Evolutionary conservation across 805 yeast species (phyloP).

Genomic region (Wickerhamiella sorbophila): DNA sequence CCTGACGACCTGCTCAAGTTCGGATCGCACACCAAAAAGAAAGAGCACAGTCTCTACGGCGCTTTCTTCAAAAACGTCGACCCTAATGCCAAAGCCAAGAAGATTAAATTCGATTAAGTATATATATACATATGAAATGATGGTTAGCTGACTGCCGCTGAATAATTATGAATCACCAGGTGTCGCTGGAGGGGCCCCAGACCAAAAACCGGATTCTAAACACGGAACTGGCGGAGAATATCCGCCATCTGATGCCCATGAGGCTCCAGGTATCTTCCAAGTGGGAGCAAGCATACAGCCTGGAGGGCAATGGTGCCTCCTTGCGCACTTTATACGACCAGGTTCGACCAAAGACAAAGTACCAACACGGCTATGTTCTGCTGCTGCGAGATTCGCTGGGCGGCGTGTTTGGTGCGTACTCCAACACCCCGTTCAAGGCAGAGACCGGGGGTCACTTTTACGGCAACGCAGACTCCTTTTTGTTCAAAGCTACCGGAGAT

Average conservation of each 20-base stretch:
- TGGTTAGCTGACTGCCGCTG: no score
- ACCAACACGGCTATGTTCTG: conserved; percentile 50
- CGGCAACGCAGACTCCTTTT: conserved; percentile 91
- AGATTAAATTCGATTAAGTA: conserved; percentile 60
- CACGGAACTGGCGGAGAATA: conserved; percentile 55
- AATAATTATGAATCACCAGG: no score
- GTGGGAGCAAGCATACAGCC: conserved; percentile 70
- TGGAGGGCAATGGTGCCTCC: conserved; percentile 88
- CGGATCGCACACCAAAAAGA: conserved; percentile 96
- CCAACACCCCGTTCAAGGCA: conserved; percentile 52
- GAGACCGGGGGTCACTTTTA: conserved; percentile 55
- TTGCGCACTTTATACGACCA: conserved; percentile 58
- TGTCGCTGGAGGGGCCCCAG: background rate
- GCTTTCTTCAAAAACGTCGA: conserved; percentile 93
- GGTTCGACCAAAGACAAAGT: conserved; percentile 31
- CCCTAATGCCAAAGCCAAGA: conserved; percentile 64
- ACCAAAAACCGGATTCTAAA: conserved; percentile 29
- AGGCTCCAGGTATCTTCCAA: conserved; percentile 60
- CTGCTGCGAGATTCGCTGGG: conserved; percentile 52
- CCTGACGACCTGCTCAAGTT: conserved; percentile 90
- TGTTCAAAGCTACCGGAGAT: conserved; percentile 45
- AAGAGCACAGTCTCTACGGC: conserved; percentile 95
- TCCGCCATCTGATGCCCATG: conserved; percentile 60
- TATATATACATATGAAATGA: background rate
- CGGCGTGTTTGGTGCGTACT: conserved; percentile 61